Evolutionary conservation across 768 basidiomycete species (phyloP), one percentile per base, ranked within the genome.

Genomic region (Pleurotus salmoneostramineus): DNA sequence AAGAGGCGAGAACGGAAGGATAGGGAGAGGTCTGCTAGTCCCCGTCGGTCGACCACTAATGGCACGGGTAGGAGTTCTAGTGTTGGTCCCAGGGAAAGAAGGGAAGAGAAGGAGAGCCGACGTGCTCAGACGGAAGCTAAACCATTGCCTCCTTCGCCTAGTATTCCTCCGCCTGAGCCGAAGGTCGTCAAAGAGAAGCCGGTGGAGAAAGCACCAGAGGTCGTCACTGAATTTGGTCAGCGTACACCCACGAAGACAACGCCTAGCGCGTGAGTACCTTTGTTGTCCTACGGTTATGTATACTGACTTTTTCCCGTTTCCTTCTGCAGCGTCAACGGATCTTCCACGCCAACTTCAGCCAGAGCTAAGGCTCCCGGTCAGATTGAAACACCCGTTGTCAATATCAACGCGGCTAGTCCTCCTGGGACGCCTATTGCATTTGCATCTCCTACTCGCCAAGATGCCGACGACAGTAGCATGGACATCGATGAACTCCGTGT

Each of bases 341-440:
- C 68, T 11, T 65, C 65, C n/a, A 58, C 68, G 7, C 66, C 68
- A 1, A 57, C 69, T 2, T 71, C 68, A 35, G 65, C 65, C 47
- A 64, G 64, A 44, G 67, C 66, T 14, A 65, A 68, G 5, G 66
- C 67, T 57, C 68, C 72, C 4, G 67, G 68, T 15, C 61, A 63
- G 4, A 65, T 71, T 15, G 69, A 72, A 6, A 66, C 68, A 12
- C 69, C 71, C 2, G 65, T 64, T 15, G 68, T 81, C 60, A 77
- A 72, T 57, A 71, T 77, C 7, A 61, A 65, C 8, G 59, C 56
- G n/a, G 73, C 72, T 14, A 75, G 71, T 59, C 79, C 81, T 33
- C 74, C 76, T 47, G 67, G 65, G 3, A 69, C 72, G 14, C 72
- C 74, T 6, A 65, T 63, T 27, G 58, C 69, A 10, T 64, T 66